Conservation (phyloP, 1,284 basidiomycete genomes). For the Trichosporon ovoides region DNA sequence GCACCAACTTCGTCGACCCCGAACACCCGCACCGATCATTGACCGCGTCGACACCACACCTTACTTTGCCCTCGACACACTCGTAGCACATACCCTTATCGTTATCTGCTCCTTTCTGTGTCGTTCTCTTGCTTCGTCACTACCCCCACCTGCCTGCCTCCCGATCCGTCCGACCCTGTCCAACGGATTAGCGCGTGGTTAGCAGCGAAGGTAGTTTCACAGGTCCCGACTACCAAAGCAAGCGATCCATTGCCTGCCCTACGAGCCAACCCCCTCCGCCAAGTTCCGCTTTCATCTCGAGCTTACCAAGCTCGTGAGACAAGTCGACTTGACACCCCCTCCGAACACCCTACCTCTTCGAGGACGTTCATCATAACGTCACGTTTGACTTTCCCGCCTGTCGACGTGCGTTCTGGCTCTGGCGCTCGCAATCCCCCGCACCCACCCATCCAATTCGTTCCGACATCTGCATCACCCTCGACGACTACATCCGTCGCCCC, state of each 20-base stretch:
- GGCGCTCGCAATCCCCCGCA: background rate
- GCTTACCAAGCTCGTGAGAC: background rate
- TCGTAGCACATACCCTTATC: no score
- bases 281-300: background rate
- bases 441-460: background rate
- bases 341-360: background rate
- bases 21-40: background rate
- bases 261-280: no score
- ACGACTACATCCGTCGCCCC: background rate
- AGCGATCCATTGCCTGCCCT: no score
- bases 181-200: no score
- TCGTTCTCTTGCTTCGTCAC: no score
- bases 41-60: background rate
- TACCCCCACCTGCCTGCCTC: no score
- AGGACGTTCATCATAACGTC: conserved; percentile 4
- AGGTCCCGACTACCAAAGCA: no score
- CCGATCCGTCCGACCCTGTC: no score
- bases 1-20: background rate
- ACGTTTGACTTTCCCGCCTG: background rate
- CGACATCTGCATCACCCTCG: background rate
- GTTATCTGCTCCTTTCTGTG: no score
- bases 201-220: no score
- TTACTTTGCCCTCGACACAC: background rate
- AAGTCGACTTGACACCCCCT: background rate
- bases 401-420: conserved; percentile 6